These are phyloP conservation scores for Metschnikowia lachancei DNA, from an alignment of 805 yeast genomes.

Conservation along the genomic window DNA sequence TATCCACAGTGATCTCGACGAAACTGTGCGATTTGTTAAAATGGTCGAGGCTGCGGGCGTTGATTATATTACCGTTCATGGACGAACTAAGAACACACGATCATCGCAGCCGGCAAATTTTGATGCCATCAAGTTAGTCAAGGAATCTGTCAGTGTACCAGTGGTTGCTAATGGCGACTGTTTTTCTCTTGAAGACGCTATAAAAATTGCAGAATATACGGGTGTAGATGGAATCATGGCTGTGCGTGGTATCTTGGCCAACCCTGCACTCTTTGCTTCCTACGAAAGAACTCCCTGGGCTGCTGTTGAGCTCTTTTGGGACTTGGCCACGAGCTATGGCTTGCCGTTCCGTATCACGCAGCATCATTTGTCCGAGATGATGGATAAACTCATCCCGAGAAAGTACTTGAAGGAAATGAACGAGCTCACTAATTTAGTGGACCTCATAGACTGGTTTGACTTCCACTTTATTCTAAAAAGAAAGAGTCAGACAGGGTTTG, in stretches of 20 bases:
- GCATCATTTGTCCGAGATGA: conserved; percentile 88
- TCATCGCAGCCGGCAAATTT: conserved; percentile 80
- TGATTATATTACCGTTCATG: conserved; percentile 92
- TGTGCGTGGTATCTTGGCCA: conserved; percentile 79
- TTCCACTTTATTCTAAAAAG: conserved; percentile 61
- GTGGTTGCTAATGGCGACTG: conserved; percentile 99
- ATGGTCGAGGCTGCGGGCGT: conserved; percentile 83
- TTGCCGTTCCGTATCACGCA: conserved; percentile 80
- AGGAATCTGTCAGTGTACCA: conserved; percentile 59
- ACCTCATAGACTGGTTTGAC: conserved; percentile 83
- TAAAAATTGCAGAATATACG: conserved; percentile 58
- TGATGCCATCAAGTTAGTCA: conserved; percentile 72
- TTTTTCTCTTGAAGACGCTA: conserved; percentile 62
- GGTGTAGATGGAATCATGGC: conserved; percentile 94
- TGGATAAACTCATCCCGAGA: conserved; percentile 48
- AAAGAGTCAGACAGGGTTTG: conserved; percentile 69
- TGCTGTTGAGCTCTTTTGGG: conserved; percentile 81
- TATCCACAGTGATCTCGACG: conserved; percentile 70
- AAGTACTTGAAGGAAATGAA: conserved; percentile 54
- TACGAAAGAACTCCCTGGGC: conserved; percentile 79
- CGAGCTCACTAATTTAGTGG: conserved; percentile 52
- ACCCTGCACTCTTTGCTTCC: conserved; percentile 88
- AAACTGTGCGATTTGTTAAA: conserved; percentile 71
- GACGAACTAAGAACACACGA: conserved; percentile 80
- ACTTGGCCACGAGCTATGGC: conserved; percentile 74